Evolutionary conservation across 768 basidiomycete genomes (phyloP).

Genomic region (Candolleomyces eurysporus): DNA sequence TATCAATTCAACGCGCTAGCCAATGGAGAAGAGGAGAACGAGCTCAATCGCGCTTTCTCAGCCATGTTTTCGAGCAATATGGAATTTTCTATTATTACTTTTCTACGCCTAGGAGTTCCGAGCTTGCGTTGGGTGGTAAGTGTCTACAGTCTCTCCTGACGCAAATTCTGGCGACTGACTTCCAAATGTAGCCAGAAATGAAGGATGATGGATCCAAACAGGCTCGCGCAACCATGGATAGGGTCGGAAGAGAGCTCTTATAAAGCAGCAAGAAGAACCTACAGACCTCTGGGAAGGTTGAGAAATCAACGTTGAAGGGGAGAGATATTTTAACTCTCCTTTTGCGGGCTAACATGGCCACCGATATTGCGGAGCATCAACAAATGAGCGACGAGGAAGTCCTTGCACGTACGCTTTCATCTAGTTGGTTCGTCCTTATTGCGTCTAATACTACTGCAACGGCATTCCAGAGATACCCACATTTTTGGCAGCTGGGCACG

Average conservation of each 20-base stretch:
- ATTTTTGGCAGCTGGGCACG: constrained; percentile 58
- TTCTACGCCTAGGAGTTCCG: constrained; percentile 35
- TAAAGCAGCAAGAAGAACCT: constrained; percentile 44
- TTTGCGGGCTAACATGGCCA: constrained; percentile 62
- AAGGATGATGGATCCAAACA: constrained; percentile 23
- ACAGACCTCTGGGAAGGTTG: constrained; percentile 26
- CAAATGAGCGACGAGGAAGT: constrained; percentile 55
- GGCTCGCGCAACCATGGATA: constrained; percentile 41
- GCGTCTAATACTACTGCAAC: neutral
- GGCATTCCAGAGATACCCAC: constrained; percentile 52
- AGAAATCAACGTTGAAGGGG: constrained; percentile 28
- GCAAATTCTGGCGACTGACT: neutral
- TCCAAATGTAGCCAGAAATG: constrained; percentile 25
- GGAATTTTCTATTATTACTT: constrained; percentile 28
- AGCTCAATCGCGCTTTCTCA: constrained; percentile 53
- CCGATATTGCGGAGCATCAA: constrained; percentile 53
- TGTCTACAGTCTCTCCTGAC: neutral
- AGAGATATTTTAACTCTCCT: constrained; percentile 62
- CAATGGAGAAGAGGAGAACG: constrained; percentile 10
- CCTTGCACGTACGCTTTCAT: constrained; percentile 37
- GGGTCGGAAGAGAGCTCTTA: constrained; percentile 50
- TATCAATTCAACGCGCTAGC: constrained; percentile 23
- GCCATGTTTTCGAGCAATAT: constrained; percentile 46
- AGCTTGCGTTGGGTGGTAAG: constrained; percentile 36
- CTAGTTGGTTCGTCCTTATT: too few relatives aligned